Base-by-base conservation (phyloP, 768 basidiomycete species). In the Paxillus ammoniavirescens region DNA sequence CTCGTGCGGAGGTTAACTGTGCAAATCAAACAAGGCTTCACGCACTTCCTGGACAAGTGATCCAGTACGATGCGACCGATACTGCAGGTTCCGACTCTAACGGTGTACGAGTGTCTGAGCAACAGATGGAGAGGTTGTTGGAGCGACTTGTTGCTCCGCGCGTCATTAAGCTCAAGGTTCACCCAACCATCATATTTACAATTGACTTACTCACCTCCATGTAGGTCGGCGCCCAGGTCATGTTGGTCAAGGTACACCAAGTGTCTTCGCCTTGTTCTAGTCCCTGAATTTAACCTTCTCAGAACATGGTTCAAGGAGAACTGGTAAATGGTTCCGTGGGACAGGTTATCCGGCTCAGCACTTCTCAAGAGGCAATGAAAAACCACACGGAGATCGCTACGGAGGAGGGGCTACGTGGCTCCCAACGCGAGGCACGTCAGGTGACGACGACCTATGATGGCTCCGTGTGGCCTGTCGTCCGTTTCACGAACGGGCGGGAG, bases 211-310 rank as follows among this genome's bases (percentile, higher is more conserved):
- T 53, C 43, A 61, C 55, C 33, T n/a, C 44, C 40, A 41, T 28
- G 41, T 49, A 91, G 81, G 74, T 86, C 48, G 87, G 86, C 12
- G 89, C 91, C 3, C 93, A 96, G 65, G 93, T 96, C 4, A 92
- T 92, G 90, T 66, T 89, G 2, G 77, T 88, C 58, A 88, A 88
- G 76, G 87, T 83, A 53, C 8, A 44, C 44, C n/a, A 38, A 23
- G 6, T 17, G 31, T 43, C 8, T 35, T 37, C 8, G 5, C 15
- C 33, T 36, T 57, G 21, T 31, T 36, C 23, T 10, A 35, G 10
- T 15, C 5, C 48, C 31, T 53, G 21, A 58, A 43, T 13, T 30
- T 45, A 26, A 26, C 3, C 3, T 26, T 46, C 42, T 21, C 57
- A 89, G 87, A 90, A 90, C 58, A 65, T 89, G 51, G 64, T 77